Evolutionary conservation across 305 asterid genomes (phyloP), one percentile per base, ranked within the genome.

Genomic region (Withania somnifera): DNA sequence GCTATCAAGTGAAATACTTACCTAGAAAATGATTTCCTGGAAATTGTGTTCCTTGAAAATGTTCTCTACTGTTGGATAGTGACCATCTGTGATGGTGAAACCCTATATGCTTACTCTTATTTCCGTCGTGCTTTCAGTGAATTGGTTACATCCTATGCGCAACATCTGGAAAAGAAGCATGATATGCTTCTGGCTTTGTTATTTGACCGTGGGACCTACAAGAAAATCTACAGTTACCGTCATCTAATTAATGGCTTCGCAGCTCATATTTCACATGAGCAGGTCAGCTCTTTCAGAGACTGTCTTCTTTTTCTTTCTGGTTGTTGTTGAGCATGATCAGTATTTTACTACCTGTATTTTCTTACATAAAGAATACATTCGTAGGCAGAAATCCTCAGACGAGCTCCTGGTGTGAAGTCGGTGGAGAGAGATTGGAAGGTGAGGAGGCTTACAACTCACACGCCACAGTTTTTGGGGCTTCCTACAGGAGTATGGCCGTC

Each of bases 401-500:
- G 86, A 80, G 92, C 98, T 26, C 98, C 93, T 73, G 97, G 99
- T 38, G 97, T 97, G 86, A 91, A 89, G 88, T 92, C 96, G 32
- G 96, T 97, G 82, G 95, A 89, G 86, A 93, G 96, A 84, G 99
- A 97, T 85, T 97, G 98, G 98, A 94, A 97, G 83, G 99, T 97
- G 86, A 94, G 88, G 90, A 94, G 88, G 83, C 97, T 97, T 79
- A 97, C 99, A 7, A 93, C 97, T 58, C 99, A 97, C 87, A 97
- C 99, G 67, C 99, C 99, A 9, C 93, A 97, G 77, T 97, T 97
- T 85, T 82, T 97, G 91, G 99, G 99, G 73, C 98, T 97, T 75
- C 99, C 99, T 14, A 93, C 97, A 67, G 99, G 98, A 80, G 99
- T 95, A 54, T 97, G 99, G 99, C 98, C 98, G 11, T 92, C 92